These are phyloP conservation scores for Macadamia tetraphylla DNA, from an alignment of 164 flowering plant genomes.

Conservation along the genomic window DNA sequence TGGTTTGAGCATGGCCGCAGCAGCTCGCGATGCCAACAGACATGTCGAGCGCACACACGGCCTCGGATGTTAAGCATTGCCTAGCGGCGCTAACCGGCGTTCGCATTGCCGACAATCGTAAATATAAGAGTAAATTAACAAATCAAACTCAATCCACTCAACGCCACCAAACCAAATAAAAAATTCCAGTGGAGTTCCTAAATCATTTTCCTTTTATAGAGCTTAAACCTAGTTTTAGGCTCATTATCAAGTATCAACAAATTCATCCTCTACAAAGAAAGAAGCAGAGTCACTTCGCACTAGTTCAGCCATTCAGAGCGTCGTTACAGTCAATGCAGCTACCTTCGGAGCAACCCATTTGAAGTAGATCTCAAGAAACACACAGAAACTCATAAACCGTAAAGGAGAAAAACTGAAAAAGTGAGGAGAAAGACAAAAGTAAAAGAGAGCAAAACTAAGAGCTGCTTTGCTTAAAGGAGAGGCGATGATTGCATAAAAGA, in stretches of 20 bases:
- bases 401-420: slow-evolving; percentile 1
- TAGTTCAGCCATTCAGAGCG: slow-evolving; percentile 7
- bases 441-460: slow-evolving; percentile 20
- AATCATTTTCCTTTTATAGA: slow-evolving; percentile 38
- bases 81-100: slow-evolving; percentile 70
- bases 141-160: background rate
- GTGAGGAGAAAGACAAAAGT: slow-evolving; percentile 10
- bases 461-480: slow-evolving; percentile 44
- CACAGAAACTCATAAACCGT: slow-evolving; percentile 27
- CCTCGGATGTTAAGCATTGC: slow-evolving; percentile 68
- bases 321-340: slow-evolving; percentile 20
- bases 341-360: slow-evolving; percentile 27
- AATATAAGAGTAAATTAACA: background rate
- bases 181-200: slow-evolving; percentile 24
- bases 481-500: slow-evolving; percentile 22
- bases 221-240: slow-evolving; percentile 22
- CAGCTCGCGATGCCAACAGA: slow-evolving; percentile 66
- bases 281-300: slow-evolving; percentile 8
- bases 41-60: slow-evolving; percentile 64
- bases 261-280: slow-evolving; percentile 8
- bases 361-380: slow-evolving; percentile 32
- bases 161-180: slow-evolving; percentile 35
- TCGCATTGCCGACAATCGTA: slow-evolving; percentile 57
- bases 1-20: slow-evolving; percentile 71
- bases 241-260: slow-evolving; percentile 16